phyloP scores from a whole-genome alignment of 2,329 filamentous ascomycete genomes.

The Aspergillus fumigatiaffinis region DNA sequence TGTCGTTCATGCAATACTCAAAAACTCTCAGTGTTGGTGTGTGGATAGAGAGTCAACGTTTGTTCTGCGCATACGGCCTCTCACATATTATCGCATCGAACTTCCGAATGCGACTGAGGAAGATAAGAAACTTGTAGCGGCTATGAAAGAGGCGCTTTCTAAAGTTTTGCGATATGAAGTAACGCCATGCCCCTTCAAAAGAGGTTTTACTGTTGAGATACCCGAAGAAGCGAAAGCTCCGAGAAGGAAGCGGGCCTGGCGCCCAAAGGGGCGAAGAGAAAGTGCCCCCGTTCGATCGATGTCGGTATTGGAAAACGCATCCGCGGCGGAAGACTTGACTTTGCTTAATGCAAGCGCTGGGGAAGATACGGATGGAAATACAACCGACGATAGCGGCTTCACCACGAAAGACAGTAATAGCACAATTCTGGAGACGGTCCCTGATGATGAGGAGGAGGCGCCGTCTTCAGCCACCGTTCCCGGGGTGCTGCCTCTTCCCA shows the following conservation, averaged over 20 bases:
- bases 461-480: slow-evolving; percentile 9
- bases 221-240: slow-evolving; percentile 65
- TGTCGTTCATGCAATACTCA: slow-evolving; percentile 79
- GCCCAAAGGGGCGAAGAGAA: slow-evolving; percentile 52
- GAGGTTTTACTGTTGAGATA: slow-evolving; percentile 69
- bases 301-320: slow-evolving; percentile 11
- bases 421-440: slow-evolving; percentile 20
- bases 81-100: slow-evolving; percentile 89
- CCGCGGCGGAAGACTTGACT: slow-evolving; percentile 13
- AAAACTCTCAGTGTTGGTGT: slow-evolving; percentile 90
- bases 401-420: slow-evolving; percentile 22
- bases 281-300: slow-evolving; percentile 20
- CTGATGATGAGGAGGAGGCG: slow-evolving; percentile 14
- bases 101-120: slow-evolving; percentile 63
- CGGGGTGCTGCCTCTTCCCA: slow-evolving; percentile 7
- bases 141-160: slow-evolving; percentile 65
- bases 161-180: slow-evolving; percentile 80
- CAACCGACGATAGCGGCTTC: slow-evolving; percentile 29
- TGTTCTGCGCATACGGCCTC: slow-evolving; percentile 76
- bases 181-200: slow-evolving; percentile 79
- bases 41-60: slow-evolving; percentile 81
- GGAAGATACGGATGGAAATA: slow-evolving; percentile 30
- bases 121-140: slow-evolving; percentile 60
- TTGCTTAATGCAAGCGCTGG: slow-evolving; percentile 25
- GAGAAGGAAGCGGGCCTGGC: slow-evolving; percentile 66